phyloP scores from a whole-genome alignment of 2,329 filamentous ascomycete species.

The Pseudopyrenochaeta lycopersici region DNA sequence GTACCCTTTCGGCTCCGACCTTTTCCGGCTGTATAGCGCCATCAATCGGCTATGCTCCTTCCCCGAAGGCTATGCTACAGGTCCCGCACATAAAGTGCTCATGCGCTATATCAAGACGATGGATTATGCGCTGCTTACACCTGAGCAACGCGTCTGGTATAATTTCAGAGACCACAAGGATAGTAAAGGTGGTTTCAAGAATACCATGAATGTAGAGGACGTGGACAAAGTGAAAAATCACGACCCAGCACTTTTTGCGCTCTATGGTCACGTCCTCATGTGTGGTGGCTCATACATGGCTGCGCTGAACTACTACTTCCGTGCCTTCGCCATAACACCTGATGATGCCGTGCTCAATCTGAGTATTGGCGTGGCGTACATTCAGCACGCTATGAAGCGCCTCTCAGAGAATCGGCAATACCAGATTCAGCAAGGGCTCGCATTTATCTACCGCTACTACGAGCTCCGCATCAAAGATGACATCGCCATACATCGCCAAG shows the following conservation, averaged over 20 bases:
- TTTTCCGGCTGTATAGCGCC: slow-evolving; percentile 82
- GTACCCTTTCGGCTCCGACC: slow-evolving; percentile 80
- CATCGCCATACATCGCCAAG: slow-evolving; percentile 65
- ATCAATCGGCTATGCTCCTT: slow-evolving; percentile 80
- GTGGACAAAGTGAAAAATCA: slow-evolving; percentile 51
- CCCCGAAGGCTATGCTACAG: slow-evolving; percentile 77
- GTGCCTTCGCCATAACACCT: slow-evolving; percentile 72
- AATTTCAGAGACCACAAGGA: slow-evolving; percentile 48
- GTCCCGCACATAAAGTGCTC: slow-evolving; percentile 88
- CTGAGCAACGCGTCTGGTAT: slow-evolving; percentile 57
- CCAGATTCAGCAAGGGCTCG: slow-evolving; percentile 82
- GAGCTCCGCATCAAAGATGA: slow-evolving; percentile 61
- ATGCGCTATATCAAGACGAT: slow-evolving; percentile 90
- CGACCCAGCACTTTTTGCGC: slow-evolving; percentile 82
- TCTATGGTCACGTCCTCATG: slow-evolving; percentile 91
- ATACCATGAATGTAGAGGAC: slow-evolving; percentile 49
- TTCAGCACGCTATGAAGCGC: slow-evolving; percentile 88
- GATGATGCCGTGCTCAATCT: slow-evolving; percentile 81
- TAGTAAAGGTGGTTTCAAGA: slow-evolving; percentile 50
- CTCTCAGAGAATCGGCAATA: slow-evolving; percentile 91
- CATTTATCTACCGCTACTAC: slow-evolving; percentile 81
- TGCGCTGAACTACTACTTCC: slow-evolving; percentile 87
- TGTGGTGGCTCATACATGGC: slow-evolving; percentile 83
- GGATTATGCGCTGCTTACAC: slow-evolving; percentile 72
- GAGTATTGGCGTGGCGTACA: slow-evolving; percentile 76